Percentiles rank a stretch among this genome's conserved stretches.
These are phyloP conservation scores for Penicillium aurantiogriseum DNA, from an alignment of 2,329 filamentous ascomycete genomes.

Conservation along the genomic window DNA sequence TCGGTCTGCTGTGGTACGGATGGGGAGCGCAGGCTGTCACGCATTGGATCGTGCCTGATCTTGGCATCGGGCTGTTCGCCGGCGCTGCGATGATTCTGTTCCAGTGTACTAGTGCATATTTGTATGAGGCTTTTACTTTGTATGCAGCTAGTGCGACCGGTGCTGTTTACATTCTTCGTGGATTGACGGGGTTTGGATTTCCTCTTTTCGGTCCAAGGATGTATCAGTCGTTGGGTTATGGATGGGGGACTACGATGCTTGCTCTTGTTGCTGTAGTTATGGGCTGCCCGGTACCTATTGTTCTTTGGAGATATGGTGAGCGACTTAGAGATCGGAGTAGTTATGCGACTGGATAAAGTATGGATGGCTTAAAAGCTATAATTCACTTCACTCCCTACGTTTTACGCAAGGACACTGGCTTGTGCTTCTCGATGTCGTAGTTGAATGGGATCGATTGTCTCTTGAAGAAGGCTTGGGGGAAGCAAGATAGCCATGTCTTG, in stretches of 20 bases:
- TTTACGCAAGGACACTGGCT: background rate
- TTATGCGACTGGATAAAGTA: background rate
- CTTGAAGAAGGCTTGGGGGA: too few relatives aligned
- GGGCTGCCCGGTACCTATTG: slow-evolving; percentile 39
- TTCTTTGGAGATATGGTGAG: slow-evolving; percentile 46
- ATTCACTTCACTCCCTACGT: background rate
- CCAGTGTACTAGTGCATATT: slow-evolving; percentile 37
- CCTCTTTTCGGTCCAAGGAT: slow-evolving; percentile 49
- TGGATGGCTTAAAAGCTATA: background rate
- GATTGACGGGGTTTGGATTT: slow-evolving; percentile 50
- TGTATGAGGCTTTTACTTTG: slow-evolving; percentile 42
- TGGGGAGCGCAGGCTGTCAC: slow-evolving; percentile 47
- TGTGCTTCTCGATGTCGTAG: too few relatives aligned
- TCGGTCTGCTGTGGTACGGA: slow-evolving; percentile 53
- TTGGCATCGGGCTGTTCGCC: slow-evolving; percentile 49
- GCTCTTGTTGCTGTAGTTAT: slow-evolving; percentile 40
- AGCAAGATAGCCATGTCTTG: too few relatives aligned
- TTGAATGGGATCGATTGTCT: too few relatives aligned
- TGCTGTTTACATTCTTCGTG: slow-evolving; percentile 48
- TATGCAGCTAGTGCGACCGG: slow-evolving; percentile 50
- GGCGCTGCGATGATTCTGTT: slow-evolving; percentile 39
- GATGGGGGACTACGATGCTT: slow-evolving; percentile 47
- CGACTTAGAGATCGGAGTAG: background rate
- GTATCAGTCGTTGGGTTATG: slow-evolving; percentile 37
- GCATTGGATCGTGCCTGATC: slow-evolving; percentile 52